Percentiles rank a stretch among this genome's conserved stretches.
Conservation (phyloP, 1,284 basidiomycete genomes). For the Waitea zeae region DNA sequence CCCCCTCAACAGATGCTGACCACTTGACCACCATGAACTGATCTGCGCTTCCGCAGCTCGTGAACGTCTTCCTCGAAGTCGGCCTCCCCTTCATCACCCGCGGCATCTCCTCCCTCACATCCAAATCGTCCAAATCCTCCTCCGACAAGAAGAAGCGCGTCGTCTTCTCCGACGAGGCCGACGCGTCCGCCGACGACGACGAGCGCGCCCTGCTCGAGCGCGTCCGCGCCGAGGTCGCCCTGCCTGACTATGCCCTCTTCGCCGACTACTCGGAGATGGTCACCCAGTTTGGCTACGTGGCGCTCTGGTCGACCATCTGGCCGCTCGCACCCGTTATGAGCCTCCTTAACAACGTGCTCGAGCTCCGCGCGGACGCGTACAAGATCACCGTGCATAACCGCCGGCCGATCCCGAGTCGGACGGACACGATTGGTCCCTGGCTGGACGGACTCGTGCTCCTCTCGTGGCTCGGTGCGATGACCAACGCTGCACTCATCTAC, state of each 20-base stretch:
- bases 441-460: slow-evolving; percentile 78
- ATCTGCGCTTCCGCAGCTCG: too few species aligned
- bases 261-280: slow-evolving; percentile 93
- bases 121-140: slow-evolving; percentile 14
- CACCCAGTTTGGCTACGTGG: slow-evolving; percentile 85
- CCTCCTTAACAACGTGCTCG: slow-evolving; percentile 78
- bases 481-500: slow-evolving; percentile 75
- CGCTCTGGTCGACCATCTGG: slow-evolving; percentile 90
- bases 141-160: slow-evolving; percentile 44
- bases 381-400: slow-evolving; percentile 83
- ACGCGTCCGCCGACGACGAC: slow-evolving; percentile 20
- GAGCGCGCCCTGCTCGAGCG: slow-evolving; percentile 63
- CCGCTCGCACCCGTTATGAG: slow-evolving; percentile 78
- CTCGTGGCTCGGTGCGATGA: slow-evolving; percentile 74
- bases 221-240: slow-evolving; percentile 60
- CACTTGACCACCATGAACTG: too few species aligned
- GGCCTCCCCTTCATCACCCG: slow-evolving; percentile 72
- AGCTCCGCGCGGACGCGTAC: slow-evolving; percentile 86
- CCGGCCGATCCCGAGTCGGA: slow-evolving; percentile 71
- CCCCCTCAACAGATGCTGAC: too few species aligned
- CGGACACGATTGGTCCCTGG: slow-evolving; percentile 92
- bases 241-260: slow-evolving; percentile 73
- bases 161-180: slow-evolving; percentile 48
- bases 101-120: slow-evolving; percentile 31
- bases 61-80: slow-evolving; percentile 67